Conservation (phyloP, 2,329 filamentous ascomycete species). For the Ophiosphaerella narmari region DNA sequence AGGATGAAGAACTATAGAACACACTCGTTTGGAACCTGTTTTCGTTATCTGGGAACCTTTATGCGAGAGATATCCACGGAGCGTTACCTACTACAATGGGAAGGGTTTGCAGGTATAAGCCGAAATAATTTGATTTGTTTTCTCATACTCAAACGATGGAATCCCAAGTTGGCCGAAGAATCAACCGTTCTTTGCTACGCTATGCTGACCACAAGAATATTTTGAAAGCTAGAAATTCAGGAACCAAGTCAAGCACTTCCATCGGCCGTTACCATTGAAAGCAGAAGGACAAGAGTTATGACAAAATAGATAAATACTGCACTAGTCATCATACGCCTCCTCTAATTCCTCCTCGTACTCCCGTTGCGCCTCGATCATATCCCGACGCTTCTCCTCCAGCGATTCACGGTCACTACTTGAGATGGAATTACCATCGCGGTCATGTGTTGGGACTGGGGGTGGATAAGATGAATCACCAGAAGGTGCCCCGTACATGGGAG, state of each 20-base stretch:
- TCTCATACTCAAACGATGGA: conserved; percentile 9
- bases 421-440: conserved; percentile 49
- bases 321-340: conserved; percentile 32
- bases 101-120: too few species aligned
- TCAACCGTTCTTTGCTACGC: conserved; percentile 7
- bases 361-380: conserved; percentile 58
- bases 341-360: conserved; percentile 56
- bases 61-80: not conserved
- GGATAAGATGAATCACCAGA: conserved; percentile 19
- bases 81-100: too few species aligned
- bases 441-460: conserved; percentile 46
- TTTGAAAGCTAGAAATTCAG: not conserved
- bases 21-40: not conserved
- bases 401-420: conserved; percentile 45
- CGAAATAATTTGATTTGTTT: conserved; percentile 8
- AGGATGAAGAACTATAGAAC: not conserved
- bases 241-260: too few species aligned
- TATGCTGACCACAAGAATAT: conserved; percentile 11
- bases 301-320: not conserved
- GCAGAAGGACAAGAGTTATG: not conserved
- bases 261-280: too few species aligned
- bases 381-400: conserved; percentile 59
- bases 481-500: conserved; percentile 20
- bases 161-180: conserved; percentile 8
- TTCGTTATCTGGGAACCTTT: not conserved